Percentiles rank a stretch among this genome's conserved stretches.
These are phyloP conservation scores for Leccinum imitatum DNA, from an alignment of 768 basidiomycete genomes.

Conservation along the genomic window DNA sequence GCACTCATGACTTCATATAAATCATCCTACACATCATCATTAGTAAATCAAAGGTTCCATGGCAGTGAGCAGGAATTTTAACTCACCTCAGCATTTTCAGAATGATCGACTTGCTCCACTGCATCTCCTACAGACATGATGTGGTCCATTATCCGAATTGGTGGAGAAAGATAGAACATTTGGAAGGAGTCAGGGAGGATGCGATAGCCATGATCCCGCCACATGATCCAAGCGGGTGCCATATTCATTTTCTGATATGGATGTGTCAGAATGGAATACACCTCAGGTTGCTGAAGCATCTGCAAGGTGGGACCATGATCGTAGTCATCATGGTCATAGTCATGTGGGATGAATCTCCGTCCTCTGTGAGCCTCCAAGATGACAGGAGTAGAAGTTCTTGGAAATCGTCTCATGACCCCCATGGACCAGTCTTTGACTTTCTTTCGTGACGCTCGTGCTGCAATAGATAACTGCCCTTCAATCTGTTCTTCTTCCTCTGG, in stretches of 20 bases:
- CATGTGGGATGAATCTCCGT: not conserved
- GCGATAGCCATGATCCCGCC: constrained; percentile 9
- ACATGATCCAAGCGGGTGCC: constrained; percentile 8
- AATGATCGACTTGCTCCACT: too few relatives aligned
- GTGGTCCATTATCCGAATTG: not conserved
- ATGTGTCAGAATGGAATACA: not conserved
- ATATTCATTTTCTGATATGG: not conserved
- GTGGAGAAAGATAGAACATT: constrained; percentile 5
- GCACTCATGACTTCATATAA: not conserved
- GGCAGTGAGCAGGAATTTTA: too few relatives aligned
- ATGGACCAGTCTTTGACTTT: too few relatives aligned
- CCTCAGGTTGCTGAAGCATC: constrained; percentile 5
- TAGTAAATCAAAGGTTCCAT: too few relatives aligned
- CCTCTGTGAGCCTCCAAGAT: not conserved
- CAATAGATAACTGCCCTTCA: too few relatives aligned
- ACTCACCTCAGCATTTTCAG: too few relatives aligned
- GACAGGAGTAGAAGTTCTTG: not conserved
- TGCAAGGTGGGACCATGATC: constrained; percentile 10
- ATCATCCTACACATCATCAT: too few relatives aligned
- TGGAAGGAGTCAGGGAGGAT: constrained; percentile 7
- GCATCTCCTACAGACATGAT: not conserved
- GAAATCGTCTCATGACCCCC: not conserved
- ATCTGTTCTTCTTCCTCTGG: too few relatives aligned
- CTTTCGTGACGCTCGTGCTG: too few relatives aligned
- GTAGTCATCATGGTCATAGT: constrained; percentile 5